Percentiles rank a stretch among this genome's conserved stretches.
These are phyloP conservation scores for Cordyceps pruinosa DNA, from an alignment of 2,329 filamentous ascomycete species.

Conservation along the genomic window DNA sequence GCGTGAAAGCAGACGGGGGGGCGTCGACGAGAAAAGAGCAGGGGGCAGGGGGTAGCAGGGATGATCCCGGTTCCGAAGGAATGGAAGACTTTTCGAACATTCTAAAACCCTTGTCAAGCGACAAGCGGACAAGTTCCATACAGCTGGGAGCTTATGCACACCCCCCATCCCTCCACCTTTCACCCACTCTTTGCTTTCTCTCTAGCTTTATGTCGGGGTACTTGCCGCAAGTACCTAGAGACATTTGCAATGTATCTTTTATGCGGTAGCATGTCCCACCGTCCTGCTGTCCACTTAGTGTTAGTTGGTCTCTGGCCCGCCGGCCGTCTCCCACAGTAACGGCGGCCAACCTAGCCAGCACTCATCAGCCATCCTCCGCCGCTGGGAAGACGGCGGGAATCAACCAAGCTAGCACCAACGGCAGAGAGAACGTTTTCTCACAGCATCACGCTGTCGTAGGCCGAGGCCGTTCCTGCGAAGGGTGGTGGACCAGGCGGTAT, in stretches of 20 bases:
- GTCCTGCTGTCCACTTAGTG: not conserved
- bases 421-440: too few species aligned
- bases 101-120: conserved; percentile 1
- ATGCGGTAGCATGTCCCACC: not conserved
- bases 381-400: too few species aligned
- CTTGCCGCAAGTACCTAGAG: not conserved
- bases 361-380: too few species aligned
- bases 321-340: too few species aligned
- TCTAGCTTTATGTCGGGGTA: not conserved
- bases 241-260: conserved; percentile 2
- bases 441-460: too few species aligned
- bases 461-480: too few species aligned
- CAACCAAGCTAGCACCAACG: too few species aligned
- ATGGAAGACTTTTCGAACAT: conserved; percentile 12
- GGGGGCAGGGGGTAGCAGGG: not conserved
- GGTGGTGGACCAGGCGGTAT: not conserved
- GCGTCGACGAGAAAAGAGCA: not conserved
- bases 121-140: not conserved
- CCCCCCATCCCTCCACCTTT: not conserved
- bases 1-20: not conserved
- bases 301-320: not conserved
- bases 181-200: not conserved
- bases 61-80: not conserved
- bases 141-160: not conserved
- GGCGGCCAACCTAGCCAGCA: too few species aligned